Evolutionary conservation across 768 basidiomycete species (phyloP).

Genomic region (Psilocybe azurescens): DNA sequence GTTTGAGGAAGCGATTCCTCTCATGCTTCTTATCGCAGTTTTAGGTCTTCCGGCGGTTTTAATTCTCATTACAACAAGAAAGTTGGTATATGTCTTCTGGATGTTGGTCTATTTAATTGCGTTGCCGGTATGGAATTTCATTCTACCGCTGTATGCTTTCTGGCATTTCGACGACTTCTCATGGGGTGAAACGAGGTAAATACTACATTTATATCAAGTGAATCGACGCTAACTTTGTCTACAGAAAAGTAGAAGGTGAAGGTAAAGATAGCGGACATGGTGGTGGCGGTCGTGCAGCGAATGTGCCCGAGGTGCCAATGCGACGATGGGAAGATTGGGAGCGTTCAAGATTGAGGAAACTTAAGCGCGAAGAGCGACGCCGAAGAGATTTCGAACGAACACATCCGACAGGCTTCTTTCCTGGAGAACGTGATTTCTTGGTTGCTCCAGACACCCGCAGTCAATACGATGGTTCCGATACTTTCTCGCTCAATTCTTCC

Average conservation of each 20-base stretch:
- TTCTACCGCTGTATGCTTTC: slow-evolving; percentile 94
- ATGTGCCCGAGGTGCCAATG: slow-evolving; percentile 76
- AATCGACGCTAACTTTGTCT: slow-evolving; percentile 9
- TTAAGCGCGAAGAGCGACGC: slow-evolving; percentile 85
- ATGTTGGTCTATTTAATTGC: slow-evolving; percentile 95
- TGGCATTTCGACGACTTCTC: slow-evolving; percentile 99
- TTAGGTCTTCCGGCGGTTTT: slow-evolving; percentile 92
- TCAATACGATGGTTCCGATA: slow-evolving; percentile 82
- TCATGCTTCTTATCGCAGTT: slow-evolving; percentile 87
- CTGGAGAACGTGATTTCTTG: slow-evolving; percentile 68
- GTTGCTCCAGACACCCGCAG: slow-evolving; percentile 60
- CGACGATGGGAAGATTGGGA: slow-evolving; percentile 99
- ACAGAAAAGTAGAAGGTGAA: slow-evolving; percentile 95
- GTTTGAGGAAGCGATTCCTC: slow-evolving; percentile 93
- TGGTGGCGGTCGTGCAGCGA: slow-evolving; percentile 55
- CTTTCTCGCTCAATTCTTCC: slow-evolving; percentile 79
- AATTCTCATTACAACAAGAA: slow-evolving; percentile 92
- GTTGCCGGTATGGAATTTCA: slow-evolving; percentile 95
- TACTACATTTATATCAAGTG: not conserved
- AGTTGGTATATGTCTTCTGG: slow-evolving; percentile 97
- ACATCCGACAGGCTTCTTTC: slow-evolving; percentile 70
- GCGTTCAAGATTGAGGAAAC: slow-evolving; percentile 88
- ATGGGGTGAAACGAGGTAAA: slow-evolving; percentile 97
- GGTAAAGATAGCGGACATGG: slow-evolving; percentile 80
- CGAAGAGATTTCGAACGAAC: slow-evolving; percentile 80